A percentile compares a stretch with the other conserved stretches of the same genome.
These are phyloP conservation scores for Lantana camara DNA, from an alignment of 257 asterid genomes.

Conservation along the genomic window DNA sequence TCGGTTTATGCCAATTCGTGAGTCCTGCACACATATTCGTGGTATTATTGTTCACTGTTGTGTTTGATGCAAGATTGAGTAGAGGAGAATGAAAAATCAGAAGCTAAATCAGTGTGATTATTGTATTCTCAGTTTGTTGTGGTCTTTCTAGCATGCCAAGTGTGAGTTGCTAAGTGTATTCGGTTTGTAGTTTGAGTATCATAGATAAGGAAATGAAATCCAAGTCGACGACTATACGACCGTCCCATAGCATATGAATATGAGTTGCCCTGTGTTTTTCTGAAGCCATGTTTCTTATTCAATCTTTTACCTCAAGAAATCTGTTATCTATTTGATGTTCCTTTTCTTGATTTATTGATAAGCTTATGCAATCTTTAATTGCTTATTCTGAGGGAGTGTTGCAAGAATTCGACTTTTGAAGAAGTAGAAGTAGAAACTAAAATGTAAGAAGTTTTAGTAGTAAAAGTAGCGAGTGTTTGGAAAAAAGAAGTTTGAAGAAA, in stretches of 20 bases:
- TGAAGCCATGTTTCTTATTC: not conserved
- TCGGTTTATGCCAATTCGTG: not conserved
- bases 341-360: slow-evolving; percentile 12
- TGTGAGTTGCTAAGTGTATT: not conserved
- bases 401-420: too few relatives aligned
- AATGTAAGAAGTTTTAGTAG: too few relatives aligned
- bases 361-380: not conserved
- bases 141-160: not conserved
- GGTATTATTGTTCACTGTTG: too few relatives aligned
- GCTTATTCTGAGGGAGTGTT: too few relatives aligned
- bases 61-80: too few relatives aligned
- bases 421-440: too few relatives aligned
- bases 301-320: slow-evolving; percentile 3
- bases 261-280: not conserved
- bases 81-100: too few relatives aligned
- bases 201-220: not conserved
- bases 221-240: too few relatives aligned
- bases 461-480: too few relatives aligned
- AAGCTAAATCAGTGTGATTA: not conserved
- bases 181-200: not conserved
- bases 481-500: too few relatives aligned
- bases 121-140: slow-evolving; percentile 1
- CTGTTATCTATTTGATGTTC: not conserved
- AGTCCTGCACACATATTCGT: too few relatives aligned
- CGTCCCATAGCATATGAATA: not conserved